Base-by-base conservation (phyloP, 192 early-diverging fungal genomes). In the Coemansia sp. region DNA sequence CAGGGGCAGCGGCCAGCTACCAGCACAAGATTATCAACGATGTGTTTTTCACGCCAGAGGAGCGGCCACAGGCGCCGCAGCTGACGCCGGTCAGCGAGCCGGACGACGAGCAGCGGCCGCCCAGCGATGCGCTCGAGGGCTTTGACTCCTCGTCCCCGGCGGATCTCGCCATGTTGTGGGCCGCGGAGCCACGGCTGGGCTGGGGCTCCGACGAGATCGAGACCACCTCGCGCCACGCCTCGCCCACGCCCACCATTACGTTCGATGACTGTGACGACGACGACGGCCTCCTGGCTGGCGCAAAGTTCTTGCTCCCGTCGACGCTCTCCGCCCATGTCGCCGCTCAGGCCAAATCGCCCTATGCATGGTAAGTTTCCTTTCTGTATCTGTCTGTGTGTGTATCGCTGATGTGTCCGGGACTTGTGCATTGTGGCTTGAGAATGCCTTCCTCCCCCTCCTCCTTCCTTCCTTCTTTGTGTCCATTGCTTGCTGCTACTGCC, bases 21-120 rank as follows among this genome's bases (percentile, higher is more conserved):
- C 65, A 68, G 64, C 70, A 60, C 57, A 82, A 76, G 46, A 77
- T 82, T 10, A 82, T 82, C 60, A 82, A 82, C 68, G 79, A 82
- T 31, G 79, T 82, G 60, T 82, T 82, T 27, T 76, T 82, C 46
- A 82, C 79, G 19, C 74, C 74, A 20, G 79, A 82, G 36, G 70
- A 82, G 58, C 79, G 74, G 45, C 71, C 64, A 57, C 67, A 70
- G 42, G 70, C 79, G 54, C 74, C 79, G 39, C 70, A 73, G 41
- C 68, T 82, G 56, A 82, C 79, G 12, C 79, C 79, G 3, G 79
- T 82, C 54, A 82, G 74, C 79, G 67, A 76, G 29, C 31, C 65
- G 3, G 74, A 82, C 37, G 74, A 82, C n/a, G n/a, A n/a, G n/a
- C n/a, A n/a, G n/a, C n/a, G n/a, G 25, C 67, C 63, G 58, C 74